Conservation (phyloP, 2,329 filamentous ascomycete genomes). For the Chaetomium strumarium region DNA sequence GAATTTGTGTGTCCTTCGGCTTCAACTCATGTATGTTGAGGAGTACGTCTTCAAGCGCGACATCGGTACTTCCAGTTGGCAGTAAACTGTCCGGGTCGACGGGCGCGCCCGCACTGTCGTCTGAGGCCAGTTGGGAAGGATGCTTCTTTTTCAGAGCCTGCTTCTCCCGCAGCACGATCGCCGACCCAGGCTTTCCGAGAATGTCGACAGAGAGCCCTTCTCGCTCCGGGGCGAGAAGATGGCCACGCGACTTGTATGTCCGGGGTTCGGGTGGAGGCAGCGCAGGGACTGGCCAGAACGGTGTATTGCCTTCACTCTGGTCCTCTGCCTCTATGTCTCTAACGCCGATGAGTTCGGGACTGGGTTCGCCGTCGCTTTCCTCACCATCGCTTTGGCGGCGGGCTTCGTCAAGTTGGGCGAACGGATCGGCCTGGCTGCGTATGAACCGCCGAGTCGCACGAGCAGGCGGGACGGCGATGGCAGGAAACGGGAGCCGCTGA, state of each 20-base stretch:
- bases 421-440: not conserved
- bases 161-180: conserved; percentile 43
- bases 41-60: conserved; percentile 33
- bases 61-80: conserved; percentile 24
- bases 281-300: not conserved
- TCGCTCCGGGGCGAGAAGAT: conserved; percentile 12
- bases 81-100: conserved; percentile 32
- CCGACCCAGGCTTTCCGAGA: conserved; percentile 37
- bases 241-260: conserved; percentile 16
- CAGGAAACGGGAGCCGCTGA: not conserved
- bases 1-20: conserved; percentile 34
- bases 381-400: not conserved
- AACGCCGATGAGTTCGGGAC: not conserved
- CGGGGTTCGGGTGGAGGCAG: not conserved
- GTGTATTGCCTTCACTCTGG: not conserved
- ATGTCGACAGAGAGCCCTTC: conserved; percentile 29
- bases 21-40: conserved; percentile 45
- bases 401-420: not conserved
- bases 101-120: conserved; percentile 22
- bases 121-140: not conserved
- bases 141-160: conserved; percentile 19
- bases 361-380: not conserved
- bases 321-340: not conserved
- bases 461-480: not conserved
- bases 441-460: not conserved